phyloP scores from a whole-genome alignment of 2,329 filamentous ascomycete genomes.

The Xylariaceae sp. region DNA sequence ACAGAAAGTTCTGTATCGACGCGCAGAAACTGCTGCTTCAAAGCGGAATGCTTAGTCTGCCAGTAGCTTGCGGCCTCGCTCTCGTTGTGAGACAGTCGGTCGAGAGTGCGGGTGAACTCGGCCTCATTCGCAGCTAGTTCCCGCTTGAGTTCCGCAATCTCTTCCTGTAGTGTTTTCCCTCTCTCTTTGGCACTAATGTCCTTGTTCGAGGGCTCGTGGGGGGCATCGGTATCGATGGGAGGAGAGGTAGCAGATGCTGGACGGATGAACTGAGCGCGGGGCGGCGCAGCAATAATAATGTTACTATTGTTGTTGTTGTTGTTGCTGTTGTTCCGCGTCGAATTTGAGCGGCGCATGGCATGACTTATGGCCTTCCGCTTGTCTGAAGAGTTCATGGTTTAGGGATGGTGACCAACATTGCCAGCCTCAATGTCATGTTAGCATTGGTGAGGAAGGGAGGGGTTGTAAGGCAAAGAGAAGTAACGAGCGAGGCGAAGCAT shows the following conservation, averaged over 20 bases:
- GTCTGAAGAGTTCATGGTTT: slow-evolving; percentile 40
- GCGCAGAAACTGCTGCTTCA: slow-evolving; percentile 50
- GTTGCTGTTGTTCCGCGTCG: slow-evolving; percentile 27
- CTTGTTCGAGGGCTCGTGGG: slow-evolving; percentile 21
- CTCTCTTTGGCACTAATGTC: slow-evolving; percentile 23
- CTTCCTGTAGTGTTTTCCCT: slow-evolving; percentile 37
- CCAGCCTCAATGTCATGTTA: too few species aligned
- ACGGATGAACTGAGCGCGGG: slow-evolving; percentile 38
- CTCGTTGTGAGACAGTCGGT: slow-evolving; percentile 50
- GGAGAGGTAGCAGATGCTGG: slow-evolving; percentile 30
- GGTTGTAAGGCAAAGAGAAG: too few species aligned
- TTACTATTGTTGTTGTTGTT: too few species aligned
- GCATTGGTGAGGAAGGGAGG: too few species aligned
- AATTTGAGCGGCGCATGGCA: slow-evolving; percentile 30
- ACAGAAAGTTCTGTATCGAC: slow-evolving; percentile 51
- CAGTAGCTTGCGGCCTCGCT: slow-evolving; percentile 54
- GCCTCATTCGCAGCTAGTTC: slow-evolving; percentile 50
- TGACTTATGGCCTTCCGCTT: slow-evolving; percentile 40
- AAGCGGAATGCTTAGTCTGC: slow-evolving; percentile 51
- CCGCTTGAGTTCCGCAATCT: slow-evolving; percentile 49
- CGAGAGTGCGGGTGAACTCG: slow-evolving; percentile 52
- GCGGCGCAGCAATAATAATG: slow-evolving; percentile 40
- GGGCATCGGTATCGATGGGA: slow-evolving; percentile 27
- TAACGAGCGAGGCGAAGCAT: too few species aligned
- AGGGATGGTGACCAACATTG: slow-evolving; percentile 13